Evolutionary conservation across 225 moss, liverwort and hornwort genomes (phyloP).

Genomic region (Thuidium tamariscinum): DNA sequence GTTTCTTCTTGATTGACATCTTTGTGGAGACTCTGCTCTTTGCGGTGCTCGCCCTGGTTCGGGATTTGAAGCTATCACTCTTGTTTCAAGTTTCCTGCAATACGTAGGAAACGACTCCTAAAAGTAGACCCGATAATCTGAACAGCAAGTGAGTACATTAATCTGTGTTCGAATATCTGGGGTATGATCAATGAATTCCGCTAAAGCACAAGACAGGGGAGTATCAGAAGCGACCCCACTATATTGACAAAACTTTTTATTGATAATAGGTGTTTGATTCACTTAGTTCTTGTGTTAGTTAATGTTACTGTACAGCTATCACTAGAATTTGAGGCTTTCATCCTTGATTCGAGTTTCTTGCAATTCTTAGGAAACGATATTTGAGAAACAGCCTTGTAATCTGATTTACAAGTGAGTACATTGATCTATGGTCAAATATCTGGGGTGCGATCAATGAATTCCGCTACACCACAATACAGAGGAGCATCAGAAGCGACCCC

Average conservation of each 20-base stretch:
- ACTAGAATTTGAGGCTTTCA: neutral
- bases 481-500: neutral
- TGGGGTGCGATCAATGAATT: neutral
- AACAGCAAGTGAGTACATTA: neutral
- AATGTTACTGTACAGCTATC: neutral
- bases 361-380: neutral
- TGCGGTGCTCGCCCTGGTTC: neutral
- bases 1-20: neutral
- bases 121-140: neutral
- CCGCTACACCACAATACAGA: neutral
- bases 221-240: neutral
- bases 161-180: neutral
- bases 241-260: neutral
- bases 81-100: neutral
- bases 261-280: neutral
- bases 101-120: neutral
- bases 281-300: neutral
- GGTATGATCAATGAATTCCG: neutral
- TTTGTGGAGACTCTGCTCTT: neutral
- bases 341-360: neutral
- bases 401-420: neutral
- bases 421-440: neutral
- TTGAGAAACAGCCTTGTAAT: neutral
- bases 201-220: neutral
- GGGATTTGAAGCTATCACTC: neutral